A percentile compares a stretch with the other conserved stretches of the same genome.
Evolutionary conservation across 208 protist genomes (phyloP).

Genomic region (Leishmania amazonensis): DNA sequence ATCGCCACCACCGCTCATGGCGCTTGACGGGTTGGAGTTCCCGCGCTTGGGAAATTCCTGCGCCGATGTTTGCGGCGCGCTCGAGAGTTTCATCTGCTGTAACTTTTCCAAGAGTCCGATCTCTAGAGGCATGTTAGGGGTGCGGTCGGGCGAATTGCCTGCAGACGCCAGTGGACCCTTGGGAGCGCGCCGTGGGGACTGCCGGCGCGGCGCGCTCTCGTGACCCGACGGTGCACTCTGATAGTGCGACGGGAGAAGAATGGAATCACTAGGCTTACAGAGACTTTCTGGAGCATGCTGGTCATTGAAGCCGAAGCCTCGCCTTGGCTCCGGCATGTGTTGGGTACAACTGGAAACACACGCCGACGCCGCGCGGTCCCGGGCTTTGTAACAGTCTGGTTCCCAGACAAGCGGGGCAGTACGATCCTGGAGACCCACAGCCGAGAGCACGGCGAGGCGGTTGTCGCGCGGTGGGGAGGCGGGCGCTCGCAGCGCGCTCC

Average conservation of each 20-base stretch:
- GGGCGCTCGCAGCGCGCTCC: neutral
- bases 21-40: neutral
- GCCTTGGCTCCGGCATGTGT: neutral
- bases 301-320: neutral
- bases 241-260: constrained; percentile 1
- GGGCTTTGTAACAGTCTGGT: neutral
- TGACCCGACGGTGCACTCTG: neutral
- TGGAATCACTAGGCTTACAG: neutral
- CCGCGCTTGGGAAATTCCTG: neutral
- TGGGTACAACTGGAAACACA: neutral
- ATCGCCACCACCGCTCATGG: neutral
- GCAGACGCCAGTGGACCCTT: neutral
- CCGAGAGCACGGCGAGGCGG: neutral
- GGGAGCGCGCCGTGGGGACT: neutral
- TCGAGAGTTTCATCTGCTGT: neutral
- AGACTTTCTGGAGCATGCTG: neutral
- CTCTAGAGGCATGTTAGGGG: neutral
- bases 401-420: neutral
- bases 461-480: neutral
- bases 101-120: neutral
- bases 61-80: neutral
- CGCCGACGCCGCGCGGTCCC: neutral
- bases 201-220: neutral
- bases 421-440: neutral
- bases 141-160: neutral